Percentiles rank a stretch among this genome's conserved stretches.
Conservation (phyloP, 202 grass and related monocot species). For the Carex arenaria region DNA sequence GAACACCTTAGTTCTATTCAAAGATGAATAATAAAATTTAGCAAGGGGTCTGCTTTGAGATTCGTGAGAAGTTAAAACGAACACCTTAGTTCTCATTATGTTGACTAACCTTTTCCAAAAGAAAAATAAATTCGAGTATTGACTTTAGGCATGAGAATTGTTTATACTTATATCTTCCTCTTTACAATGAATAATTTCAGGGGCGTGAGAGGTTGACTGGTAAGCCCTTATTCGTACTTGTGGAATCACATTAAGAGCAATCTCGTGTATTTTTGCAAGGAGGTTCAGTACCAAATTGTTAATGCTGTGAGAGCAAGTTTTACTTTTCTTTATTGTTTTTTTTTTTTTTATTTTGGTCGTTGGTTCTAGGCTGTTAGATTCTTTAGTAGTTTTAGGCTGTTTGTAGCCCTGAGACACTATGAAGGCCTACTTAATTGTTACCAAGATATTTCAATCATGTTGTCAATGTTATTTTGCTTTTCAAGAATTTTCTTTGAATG, state of each 20-base stretch:
- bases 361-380: neutral
- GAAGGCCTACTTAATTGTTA: neutral
- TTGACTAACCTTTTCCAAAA: too few species aligned
- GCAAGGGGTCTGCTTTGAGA: too few species aligned
- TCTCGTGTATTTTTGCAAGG: neutral
- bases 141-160: neutral
- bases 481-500: neutral
- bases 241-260: slow-evolving; percentile 32
- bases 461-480: neutral
- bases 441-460: neutral
- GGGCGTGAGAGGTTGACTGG: slow-evolving; percentile 44
- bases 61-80: too few species aligned
- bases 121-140: too few species aligned
- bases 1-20: too few species aligned
- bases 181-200: slow-evolving; percentile 24
- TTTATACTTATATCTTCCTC: neutral
- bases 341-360: neutral
- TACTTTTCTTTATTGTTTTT: neutral
- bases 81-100: too few species aligned
- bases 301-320: neutral
- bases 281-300: neutral
- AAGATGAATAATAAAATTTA: neutral
- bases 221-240: slow-evolving; percentile 38
- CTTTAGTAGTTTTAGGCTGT: neutral
- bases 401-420: neutral